Evolutionary conservation across 2,329 filamentous ascomycete genomes (phyloP).

Genomic region (Elsinoe perseae): DNA sequence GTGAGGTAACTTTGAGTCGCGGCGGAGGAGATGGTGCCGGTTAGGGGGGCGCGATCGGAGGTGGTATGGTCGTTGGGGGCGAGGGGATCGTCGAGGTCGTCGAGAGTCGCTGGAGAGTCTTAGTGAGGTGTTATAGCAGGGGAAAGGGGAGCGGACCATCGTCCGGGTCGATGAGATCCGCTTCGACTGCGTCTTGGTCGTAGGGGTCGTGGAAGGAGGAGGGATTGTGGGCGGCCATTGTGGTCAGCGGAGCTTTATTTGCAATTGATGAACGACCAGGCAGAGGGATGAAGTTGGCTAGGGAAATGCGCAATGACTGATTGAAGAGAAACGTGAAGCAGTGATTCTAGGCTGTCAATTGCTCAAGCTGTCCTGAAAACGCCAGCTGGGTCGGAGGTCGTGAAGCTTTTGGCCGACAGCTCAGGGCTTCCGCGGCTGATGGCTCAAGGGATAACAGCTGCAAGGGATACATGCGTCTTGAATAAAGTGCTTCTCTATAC

Average conservation of each 20-base stretch:
- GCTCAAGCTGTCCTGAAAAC: conserved; percentile 11
- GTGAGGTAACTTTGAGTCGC: conserved; percentile 75
- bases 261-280: not conserved
- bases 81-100: conserved; percentile 87
- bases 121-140: not conserved
- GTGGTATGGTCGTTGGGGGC: conserved; percentile 37
- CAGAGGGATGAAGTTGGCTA: not conserved
- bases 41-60: conserved; percentile 69
- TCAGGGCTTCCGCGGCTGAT: not conserved
- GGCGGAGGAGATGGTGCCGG: conserved; percentile 59
- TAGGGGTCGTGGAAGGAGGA: conserved; percentile 29
- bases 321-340: not conserved
- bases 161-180: conserved; percentile 47
- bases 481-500: too few relatives aligned
- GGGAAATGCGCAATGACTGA: not conserved
- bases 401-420: not conserved
- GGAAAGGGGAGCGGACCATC: conserved; percentile 34
- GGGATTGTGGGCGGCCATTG: conserved; percentile 3
- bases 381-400: conserved; percentile 6
- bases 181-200: conserved; percentile 40
- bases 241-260: not conserved
- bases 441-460: not conserved
- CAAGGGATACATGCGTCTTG: not conserved
- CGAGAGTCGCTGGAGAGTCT: conserved; percentile 60
- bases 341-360: not conserved